A percentile compares a stretch with the other conserved stretches of the same genome.
Evolutionary conservation across 2,329 filamentous ascomycete species (phyloP).

Genomic region (Orbilia javanica): DNA sequence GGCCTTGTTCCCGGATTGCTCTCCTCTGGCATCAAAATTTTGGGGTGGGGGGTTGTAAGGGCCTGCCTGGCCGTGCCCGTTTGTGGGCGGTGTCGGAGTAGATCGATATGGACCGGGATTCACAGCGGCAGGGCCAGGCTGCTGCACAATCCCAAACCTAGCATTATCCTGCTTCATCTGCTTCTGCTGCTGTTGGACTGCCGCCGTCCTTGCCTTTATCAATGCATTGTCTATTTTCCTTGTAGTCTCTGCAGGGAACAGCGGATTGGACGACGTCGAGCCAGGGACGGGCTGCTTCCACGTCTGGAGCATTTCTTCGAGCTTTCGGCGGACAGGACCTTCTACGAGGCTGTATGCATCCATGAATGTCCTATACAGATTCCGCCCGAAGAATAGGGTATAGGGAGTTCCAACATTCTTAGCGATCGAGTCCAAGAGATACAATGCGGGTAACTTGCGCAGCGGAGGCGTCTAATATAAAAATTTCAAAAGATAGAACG

Average conservation of each 20-base stretch:
- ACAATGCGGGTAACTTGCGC: conserved; percentile 94
- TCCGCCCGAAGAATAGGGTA: conserved; percentile 91
- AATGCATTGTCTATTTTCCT: conserved; percentile 93
- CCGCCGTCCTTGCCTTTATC: conserved; percentile 80
- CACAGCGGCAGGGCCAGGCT: conserved; percentile 27
- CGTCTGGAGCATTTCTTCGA: conserved; percentile 97
- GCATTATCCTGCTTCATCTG: conserved; percentile 64
- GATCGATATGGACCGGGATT: conserved; percentile 41
- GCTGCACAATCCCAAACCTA: conserved; percentile 39
- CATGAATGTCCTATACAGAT: conserved; percentile 95
- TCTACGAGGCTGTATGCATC: conserved; percentile 93
- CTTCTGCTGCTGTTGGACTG: conserved; percentile 67
- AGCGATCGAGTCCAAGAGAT: conserved; percentile 96
- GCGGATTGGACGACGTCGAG: conserved; percentile 89
- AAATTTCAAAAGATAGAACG: conserved; percentile 6
- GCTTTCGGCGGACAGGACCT: conserved; percentile 82
- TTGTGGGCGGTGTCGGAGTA: conserved; percentile 62
- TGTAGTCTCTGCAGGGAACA: conserved; percentile 88
- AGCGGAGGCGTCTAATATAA: conserved; percentile 79
- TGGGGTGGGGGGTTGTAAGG: conserved; percentile 42
- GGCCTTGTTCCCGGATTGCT: conserved; percentile 22
- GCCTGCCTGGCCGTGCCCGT: conserved; percentile 44
- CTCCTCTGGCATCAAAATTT: conserved; percentile 22
- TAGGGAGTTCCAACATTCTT: conserved; percentile 99
- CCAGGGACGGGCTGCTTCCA: conserved; percentile 98